Evolutionary conservation across 2,329 filamentous ascomycete genomes (phyloP).

Genomic region (Fusarium pseudoanthophilum): DNA sequence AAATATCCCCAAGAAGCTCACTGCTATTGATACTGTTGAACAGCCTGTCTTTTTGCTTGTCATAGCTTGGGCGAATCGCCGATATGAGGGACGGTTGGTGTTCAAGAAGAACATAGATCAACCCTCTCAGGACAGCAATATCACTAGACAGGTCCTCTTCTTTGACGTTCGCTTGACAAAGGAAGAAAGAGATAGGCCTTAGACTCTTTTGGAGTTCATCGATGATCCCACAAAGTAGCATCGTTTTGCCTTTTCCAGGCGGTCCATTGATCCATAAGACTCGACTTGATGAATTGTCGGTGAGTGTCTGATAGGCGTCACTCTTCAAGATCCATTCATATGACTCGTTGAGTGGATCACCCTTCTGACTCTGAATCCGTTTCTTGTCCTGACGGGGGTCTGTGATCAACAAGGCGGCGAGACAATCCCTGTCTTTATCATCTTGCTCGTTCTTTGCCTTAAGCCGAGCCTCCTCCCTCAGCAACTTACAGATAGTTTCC

Average conservation of each 20-base stretch:
- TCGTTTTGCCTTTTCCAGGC: fast-evolving
- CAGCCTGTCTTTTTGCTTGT: fast-evolving
- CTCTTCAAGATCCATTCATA: neutral
- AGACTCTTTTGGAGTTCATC: fast-evolving
- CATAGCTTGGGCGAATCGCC: fast-evolving
- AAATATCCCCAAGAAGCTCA: fast-evolving
- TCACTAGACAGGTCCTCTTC: fast-evolving
- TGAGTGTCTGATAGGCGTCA: fast-evolving
- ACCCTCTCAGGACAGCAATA: fast-evolving
- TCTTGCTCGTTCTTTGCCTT: fast-evolving
- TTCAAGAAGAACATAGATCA: neutral
- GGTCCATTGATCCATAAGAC: neutral
- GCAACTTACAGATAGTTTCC: fast-evolving
- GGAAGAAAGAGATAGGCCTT: fast-evolving
- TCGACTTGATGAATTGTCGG: fast-evolving
- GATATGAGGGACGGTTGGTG: fast-evolving
- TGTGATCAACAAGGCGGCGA: fast-evolving
- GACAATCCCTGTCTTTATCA: fast-evolving
- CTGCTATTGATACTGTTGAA: neutral
- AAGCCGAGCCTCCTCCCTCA: fast-evolving
- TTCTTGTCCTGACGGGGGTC: neutral
- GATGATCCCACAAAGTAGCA: fast-evolving
- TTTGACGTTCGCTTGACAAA: neutral
- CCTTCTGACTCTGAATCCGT: neutral
- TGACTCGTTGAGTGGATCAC: fast-evolving